Conservation (phyloP, 768 basidiomycete genomes). For the Lyophyllum semitale region DNA sequence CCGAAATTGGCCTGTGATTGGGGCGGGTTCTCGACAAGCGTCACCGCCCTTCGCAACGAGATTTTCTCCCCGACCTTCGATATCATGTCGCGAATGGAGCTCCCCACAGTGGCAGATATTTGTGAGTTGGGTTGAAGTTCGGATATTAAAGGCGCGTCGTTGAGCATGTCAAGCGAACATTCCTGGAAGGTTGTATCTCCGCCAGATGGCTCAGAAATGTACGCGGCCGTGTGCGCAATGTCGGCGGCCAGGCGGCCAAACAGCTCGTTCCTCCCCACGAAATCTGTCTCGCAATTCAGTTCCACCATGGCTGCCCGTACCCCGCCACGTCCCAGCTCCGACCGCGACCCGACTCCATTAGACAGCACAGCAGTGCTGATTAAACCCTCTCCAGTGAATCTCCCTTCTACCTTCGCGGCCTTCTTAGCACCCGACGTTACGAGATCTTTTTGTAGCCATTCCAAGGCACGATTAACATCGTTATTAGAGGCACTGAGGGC, state of each 20-base stretch:
- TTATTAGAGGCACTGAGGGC: constrained; percentile 77
- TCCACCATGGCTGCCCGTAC: constrained; percentile 87
- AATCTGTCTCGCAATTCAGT: constrained; percentile 96
- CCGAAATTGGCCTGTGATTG: constrained; percentile 37
- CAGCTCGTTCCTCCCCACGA: constrained; percentile 84
- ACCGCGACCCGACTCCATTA: constrained; percentile 47
- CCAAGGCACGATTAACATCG: constrained; percentile 71
- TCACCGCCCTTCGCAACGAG: constrained; percentile 60
- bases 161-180: constrained; percentile 50
- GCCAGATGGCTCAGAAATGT: constrained; percentile 49
- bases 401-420: constrained; percentile 80
- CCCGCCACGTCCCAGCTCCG: constrained; percentile 38
- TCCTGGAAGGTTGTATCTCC: constrained; percentile 41
- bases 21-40: constrained; percentile 41
- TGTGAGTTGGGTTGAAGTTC: constrained; percentile 32
- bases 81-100: constrained; percentile 68
- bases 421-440: constrained; percentile 71
- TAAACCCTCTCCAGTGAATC: constrained; percentile 77
- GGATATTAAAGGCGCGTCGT: constrained; percentile 69
- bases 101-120: constrained; percentile 51
- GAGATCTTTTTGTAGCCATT: constrained; percentile 82
- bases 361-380: constrained; percentile 78
- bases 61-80: constrained; percentile 83
- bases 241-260: constrained; percentile 77
- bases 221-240: constrained; percentile 84